A percentile compares a stretch with the other conserved stretches of the same genome.
These are phyloP conservation scores for Clonostachys chloroleuca DNA, from an alignment of 2,329 filamentous ascomycete species.

Conservation along the genomic window DNA sequence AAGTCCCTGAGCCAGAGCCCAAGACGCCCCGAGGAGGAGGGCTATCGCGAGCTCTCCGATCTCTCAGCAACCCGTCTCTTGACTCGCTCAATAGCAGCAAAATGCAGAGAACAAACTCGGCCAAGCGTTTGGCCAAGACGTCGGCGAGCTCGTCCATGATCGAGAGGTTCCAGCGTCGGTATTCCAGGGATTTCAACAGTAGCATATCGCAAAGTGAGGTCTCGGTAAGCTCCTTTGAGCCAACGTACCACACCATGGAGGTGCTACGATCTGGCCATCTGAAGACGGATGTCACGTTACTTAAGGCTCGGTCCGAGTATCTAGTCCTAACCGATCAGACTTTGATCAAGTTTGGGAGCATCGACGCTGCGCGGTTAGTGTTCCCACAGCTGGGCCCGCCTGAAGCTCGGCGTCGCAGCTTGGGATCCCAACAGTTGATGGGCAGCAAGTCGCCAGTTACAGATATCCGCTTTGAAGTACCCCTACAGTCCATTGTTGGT, in stretches of 20 bases:
- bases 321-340: conserved; percentile 46
- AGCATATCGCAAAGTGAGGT: conserved; percentile 20
- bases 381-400: conserved; percentile 37
- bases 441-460: conserved; percentile 21
- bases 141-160: conserved; percentile 34
- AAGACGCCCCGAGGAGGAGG: conserved; percentile 22
- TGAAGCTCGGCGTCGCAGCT: conserved; percentile 7
- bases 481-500: conserved; percentile 45
- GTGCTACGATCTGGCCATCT: conserved; percentile 40
- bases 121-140: conserved; percentile 28
- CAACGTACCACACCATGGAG: conserved; percentile 27
- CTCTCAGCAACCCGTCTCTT: conserved; percentile 32
- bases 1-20: conserved; percentile 14
- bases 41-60: conserved; percentile 29
- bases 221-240: conserved; percentile 18
- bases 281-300: conserved; percentile 42
- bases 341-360: conserved; percentile 44
- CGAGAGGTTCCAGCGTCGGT: conserved; percentile 31
- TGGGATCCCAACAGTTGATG: conserved; percentile 11
- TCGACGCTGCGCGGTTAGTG: conserved; percentile 38
- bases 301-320: conserved; percentile 44
- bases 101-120: conserved; percentile 21
- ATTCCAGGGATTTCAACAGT: conserved; percentile 27
- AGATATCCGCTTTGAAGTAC: conserved; percentile 38
- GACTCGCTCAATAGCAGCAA: conserved; percentile 24